Conservation (phyloP, 768 basidiomycete species). For the Thelephora ganbajun region DNA sequence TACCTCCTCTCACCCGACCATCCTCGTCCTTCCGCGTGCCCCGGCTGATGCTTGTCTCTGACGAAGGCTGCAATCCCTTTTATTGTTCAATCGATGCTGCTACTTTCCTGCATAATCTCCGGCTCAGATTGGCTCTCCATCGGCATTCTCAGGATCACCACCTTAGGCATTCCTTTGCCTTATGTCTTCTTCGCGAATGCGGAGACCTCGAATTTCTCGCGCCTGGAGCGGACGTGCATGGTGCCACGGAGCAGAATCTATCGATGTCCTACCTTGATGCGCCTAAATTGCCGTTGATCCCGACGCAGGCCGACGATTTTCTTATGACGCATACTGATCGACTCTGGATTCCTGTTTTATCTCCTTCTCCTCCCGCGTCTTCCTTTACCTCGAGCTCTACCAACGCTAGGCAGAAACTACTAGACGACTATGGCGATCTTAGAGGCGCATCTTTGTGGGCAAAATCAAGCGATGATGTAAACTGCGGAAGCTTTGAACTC, state of each 20-base stretch:
- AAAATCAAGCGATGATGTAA: constrained; percentile 26
- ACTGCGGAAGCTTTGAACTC: constrained; percentile 19
- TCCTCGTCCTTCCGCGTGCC: no score
- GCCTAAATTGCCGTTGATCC: neutral
- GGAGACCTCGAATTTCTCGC: constrained; percentile 3
- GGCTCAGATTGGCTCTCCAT: constrained; percentile 10
- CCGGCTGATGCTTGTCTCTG: neutral
- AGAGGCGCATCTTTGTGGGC: constrained; percentile 27
- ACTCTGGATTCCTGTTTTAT: neutral
- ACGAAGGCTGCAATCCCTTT: constrained; percentile 42
- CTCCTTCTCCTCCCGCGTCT: constrained; percentile 4
- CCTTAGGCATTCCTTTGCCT: neutral
- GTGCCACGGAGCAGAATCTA: constrained; percentile 5
- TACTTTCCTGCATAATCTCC: constrained; percentile 31
- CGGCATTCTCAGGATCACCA: constrained; percentile 1
- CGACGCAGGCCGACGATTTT: neutral
- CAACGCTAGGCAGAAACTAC: constrained; percentile 9
- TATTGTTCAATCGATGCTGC: constrained; percentile 38
- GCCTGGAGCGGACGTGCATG: no score
- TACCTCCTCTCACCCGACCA: neutral
- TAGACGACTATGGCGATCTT: constrained; percentile 27
- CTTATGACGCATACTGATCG: neutral
- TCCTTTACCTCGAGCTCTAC: neutral
- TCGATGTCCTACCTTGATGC: neutral
- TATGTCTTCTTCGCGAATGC: neutral